phyloP scores from a whole-genome alignment of 2,329 filamentous ascomycete genomes.

The Fusarium chaquense region DNA sequence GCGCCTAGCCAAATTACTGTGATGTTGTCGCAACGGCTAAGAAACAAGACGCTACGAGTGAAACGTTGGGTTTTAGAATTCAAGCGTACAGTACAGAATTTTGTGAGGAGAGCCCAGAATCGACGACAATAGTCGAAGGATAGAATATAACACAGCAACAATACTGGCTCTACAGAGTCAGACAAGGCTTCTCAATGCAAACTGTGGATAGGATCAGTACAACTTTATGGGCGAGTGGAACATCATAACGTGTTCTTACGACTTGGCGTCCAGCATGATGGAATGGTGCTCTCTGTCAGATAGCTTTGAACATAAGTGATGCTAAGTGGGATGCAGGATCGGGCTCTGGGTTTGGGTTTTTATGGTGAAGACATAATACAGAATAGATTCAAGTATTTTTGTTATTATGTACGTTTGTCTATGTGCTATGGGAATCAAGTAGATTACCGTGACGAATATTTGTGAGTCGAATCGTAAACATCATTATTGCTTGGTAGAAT shows the following conservation, averaged over 20 bases:
- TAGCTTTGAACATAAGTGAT: conserved; percentile 17
- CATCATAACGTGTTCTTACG: background rate
- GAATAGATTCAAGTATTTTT: background rate
- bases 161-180: background rate
- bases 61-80: conserved; percentile 53
- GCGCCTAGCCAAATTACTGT: background rate
- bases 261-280: conserved; percentile 7
- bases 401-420: conserved; percentile 6
- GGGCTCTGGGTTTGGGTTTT: background rate
- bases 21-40: conserved; percentile 17
- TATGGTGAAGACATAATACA: background rate
- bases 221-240: background rate
- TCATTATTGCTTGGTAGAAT: conserved; percentile 45
- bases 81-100: conserved; percentile 51
- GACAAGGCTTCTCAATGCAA: background rate
- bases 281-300: conserved; percentile 17
- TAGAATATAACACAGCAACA: conserved; percentile 1
- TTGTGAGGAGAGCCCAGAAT: conserved; percentile 51
- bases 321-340: conserved; percentile 2
- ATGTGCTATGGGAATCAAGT: conserved; percentile 35
- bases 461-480: conserved; percentile 1
- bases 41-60: conserved; percentile 46
- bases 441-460: background rate
- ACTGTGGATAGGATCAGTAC: background rate
- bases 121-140: conserved; percentile 45